Base-by-base conservation (phyloP, 805 yeast species). In the Candida schatavii region DNA sequence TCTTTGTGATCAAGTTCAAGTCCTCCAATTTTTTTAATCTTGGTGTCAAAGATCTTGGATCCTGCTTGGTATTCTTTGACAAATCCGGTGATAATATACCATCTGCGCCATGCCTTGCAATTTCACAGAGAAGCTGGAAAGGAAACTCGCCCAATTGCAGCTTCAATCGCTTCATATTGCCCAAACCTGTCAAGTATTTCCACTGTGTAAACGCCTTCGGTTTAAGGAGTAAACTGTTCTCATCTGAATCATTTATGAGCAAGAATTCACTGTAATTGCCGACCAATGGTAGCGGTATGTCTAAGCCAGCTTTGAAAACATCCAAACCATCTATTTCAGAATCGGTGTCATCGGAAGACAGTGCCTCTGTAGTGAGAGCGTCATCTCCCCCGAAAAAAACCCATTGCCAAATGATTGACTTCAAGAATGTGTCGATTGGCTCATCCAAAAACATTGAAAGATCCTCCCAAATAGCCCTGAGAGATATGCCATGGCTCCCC, bases 1-100 rank as follows among this genome's bases (percentile, higher is more conserved):
- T 55, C 39, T 72, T 77, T 18, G 61, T 61, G 4, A 82, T 72
- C 14, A 81, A 59, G 17, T 77, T 78, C 28, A 68, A 56, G 6
- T 69, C 75, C 43, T 72, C 77, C 15, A 85, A 61, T 33, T 72
- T 70, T 50, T 76, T 79, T 40, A 83, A 64, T 49, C 93, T 69
- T 1, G 79, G 68, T 0, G 89, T 80, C 31, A 83, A 66, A 44
- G 89, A 82, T 47, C 91, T 70, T 14, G 82, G 77, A 51, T 85
- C 93, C 59, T 85, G 93, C 6, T 77, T 77, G 0, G 89, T 77
- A 15, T 62, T 67, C 31, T 65, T 62, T 2, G 81, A 75, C 44
- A 85, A 64, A 20, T 77, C 79, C 23, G 78, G 63, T 0, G 90
- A 77, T 37, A 76, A 70, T 13, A 84, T 76, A 7, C 93, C 93